A percentile compares a stretch with the other conserved stretches of the same genome.
These are phyloP conservation scores for Dactylellina parvicollis DNA, from an alignment of 2,329 filamentous ascomycete species.

Conservation along the genomic window DNA sequence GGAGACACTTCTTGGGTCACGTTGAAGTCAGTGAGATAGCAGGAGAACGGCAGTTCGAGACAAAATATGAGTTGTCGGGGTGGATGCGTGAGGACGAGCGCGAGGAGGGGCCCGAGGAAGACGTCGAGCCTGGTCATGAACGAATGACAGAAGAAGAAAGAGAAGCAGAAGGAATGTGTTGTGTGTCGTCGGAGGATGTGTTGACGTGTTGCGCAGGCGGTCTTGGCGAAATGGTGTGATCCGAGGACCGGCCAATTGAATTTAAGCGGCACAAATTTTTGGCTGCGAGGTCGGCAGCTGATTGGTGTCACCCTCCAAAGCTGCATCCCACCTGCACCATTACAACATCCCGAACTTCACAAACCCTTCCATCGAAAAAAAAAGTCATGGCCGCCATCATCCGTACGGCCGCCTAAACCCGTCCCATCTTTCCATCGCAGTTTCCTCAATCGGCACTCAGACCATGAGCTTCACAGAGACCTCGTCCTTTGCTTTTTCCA, in stretches of 20 bases:
- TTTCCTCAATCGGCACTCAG: constrained; percentile 7
- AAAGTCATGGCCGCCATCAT: constrained; percentile 38
- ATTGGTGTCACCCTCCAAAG: constrained; percentile 3
- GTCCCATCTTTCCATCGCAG: not conserved
- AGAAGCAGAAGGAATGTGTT: no score
- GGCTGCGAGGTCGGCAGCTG: constrained; percentile 37
- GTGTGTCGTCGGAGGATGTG: not conserved
- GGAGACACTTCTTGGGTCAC: no score
- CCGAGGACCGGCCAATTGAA: constrained; percentile 27
- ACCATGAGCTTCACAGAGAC: constrained; percentile 48
- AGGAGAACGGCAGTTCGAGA: no score
- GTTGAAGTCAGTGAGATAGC: no score
- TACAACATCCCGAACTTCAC: constrained; percentile 1
- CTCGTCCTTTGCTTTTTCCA: constrained; percentile 51
- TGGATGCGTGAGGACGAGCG: no score
- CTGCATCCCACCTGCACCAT: constrained; percentile 5
- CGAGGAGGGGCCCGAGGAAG: no score
- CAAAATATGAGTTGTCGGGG: no score
- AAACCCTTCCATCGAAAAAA: not conserved
- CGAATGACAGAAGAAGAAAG: not conserved
- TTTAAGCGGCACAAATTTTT: not conserved
- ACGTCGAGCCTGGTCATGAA: not conserved
- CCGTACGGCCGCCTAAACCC: constrained; percentile 34
- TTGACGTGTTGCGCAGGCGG: constrained; percentile 1
- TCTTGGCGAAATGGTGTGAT: constrained; percentile 34